phyloP scores from a whole-genome alignment of 129 eudicot genomes.

The Oenanthe sinensis region DNA sequence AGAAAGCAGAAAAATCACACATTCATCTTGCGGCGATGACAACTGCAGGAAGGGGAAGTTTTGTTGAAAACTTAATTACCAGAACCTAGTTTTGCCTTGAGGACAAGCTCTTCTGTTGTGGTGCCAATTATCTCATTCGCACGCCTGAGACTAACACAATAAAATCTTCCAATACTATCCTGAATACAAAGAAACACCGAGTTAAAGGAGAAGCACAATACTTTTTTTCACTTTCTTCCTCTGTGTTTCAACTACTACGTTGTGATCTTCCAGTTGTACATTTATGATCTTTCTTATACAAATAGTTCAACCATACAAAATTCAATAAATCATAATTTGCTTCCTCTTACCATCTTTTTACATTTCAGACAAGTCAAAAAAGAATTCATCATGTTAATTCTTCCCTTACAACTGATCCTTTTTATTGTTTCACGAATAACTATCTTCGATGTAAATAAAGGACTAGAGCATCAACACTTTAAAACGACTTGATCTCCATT shows the following conservation, averaged over 20 bases:
- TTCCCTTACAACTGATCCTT: not conserved
- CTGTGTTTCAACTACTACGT: not conserved
- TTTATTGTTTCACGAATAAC: too few species aligned
- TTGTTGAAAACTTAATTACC: not conserved
- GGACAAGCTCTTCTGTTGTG: slow-evolving; percentile 89
- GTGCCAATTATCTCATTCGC: slow-evolving; percentile 95
- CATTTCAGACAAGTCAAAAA: not conserved
- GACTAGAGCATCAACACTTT: not conserved
- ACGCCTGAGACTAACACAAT: slow-evolving; percentile 71
- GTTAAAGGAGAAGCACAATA: not conserved
- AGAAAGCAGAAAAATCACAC: not conserved
- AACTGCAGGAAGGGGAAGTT: not conserved
- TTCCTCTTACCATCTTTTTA: not conserved
- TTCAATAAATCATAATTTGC: not conserved
- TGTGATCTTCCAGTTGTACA: not conserved
- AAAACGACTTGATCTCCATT: not conserved
- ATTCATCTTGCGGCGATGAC: not conserved
- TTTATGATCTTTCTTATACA: not conserved
- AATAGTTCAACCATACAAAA: not conserved
- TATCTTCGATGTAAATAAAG: too few species aligned
- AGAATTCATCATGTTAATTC: not conserved
- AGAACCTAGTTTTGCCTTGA: slow-evolving; percentile 54
- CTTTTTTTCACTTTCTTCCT: too few species aligned
- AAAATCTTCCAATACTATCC: slow-evolving; percentile 90
- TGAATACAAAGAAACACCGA: slow-evolving; percentile 17